Percentiles rank a stretch among this genome's conserved stretches.
Evolutionary conservation across 2,329 filamentous ascomycete species (phyloP).

Genomic region (Cucurbitaria berberidis): DNA sequence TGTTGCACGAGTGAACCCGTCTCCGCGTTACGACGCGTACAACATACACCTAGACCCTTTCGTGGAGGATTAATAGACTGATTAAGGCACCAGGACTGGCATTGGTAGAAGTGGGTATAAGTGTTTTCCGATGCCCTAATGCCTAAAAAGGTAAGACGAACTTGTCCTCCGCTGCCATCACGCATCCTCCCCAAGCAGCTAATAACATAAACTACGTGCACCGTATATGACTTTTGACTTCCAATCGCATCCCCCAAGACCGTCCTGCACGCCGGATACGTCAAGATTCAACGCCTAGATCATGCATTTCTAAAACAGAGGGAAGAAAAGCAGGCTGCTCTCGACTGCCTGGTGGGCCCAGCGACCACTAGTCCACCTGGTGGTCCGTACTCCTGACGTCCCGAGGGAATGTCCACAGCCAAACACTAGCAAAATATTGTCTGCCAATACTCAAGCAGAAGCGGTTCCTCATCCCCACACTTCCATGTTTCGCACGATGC

Average conservation of each 20-base stretch:
- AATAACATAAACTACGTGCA: background rate
- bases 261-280: background rate
- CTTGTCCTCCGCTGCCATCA: background rate
- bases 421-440: background rate
- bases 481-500: conserved; percentile 67
- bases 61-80: background rate
- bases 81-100: background rate
- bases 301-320: background rate
- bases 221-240: background rate
- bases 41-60: too few species aligned
- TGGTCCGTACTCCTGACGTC: background rate
- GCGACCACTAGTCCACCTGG: too few species aligned
- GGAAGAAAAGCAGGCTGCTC: background rate
- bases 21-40: background rate
- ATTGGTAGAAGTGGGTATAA: background rate
- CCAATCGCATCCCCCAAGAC: background rate
- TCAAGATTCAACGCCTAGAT: background rate
- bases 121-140: background rate
- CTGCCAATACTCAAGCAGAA: background rate
- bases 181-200: conserved; percentile 4
- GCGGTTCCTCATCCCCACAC: conserved; percentile 45
- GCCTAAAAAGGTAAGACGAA: background rate
- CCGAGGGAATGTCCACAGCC: too few species aligned
- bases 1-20: background rate
- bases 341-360: background rate